Percentiles rank a stretch among this genome's conserved stretches.
Evolutionary conservation across 192 early-diverging fungal species (phyloP).

Genomic region (Cetraspora pellucida): DNA sequence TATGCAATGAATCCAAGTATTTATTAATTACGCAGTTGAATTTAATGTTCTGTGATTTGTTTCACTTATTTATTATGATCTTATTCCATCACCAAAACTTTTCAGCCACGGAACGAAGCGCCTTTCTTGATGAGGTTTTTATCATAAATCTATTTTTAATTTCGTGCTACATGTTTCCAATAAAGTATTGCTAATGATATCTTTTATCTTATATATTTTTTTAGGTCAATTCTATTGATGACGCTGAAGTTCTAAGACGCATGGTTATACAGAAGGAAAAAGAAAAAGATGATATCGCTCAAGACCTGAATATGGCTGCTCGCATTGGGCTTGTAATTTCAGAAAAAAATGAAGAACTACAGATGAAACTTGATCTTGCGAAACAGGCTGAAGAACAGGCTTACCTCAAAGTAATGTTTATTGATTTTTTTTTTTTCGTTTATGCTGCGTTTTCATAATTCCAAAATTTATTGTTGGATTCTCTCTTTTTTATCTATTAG

Average conservation of each 20-base stretch:
- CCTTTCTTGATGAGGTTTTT: slow-evolving; percentile 29
- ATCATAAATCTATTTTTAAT: neutral
- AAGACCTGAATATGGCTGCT: slow-evolving; percentile 60
- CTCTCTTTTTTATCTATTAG: slow-evolving; percentile 14
- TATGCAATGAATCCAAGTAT: slow-evolving; percentile 34
- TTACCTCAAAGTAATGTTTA: slow-evolving; percentile 36
- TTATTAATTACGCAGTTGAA: neutral
- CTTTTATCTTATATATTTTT: slow-evolving; percentile 10
- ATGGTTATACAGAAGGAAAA: slow-evolving; percentile 62
- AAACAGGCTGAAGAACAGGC: slow-evolving; percentile 41
- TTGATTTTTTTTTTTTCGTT: neutral
- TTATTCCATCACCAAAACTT: neutral
- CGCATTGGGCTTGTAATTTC: slow-evolving; percentile 62
- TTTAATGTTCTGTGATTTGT: neutral
- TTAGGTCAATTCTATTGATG: slow-evolving; percentile 51
- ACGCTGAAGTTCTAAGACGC: slow-evolving; percentile 47
- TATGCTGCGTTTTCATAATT: neutral
- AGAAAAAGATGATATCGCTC: slow-evolving; percentile 53
- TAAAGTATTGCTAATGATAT: too few relatives aligned
- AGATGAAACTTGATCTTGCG: slow-evolving; percentile 40
- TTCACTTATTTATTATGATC: neutral
- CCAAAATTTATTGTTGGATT: neutral
- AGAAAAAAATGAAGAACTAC: slow-evolving; percentile 54
- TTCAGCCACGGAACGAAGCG: neutral
- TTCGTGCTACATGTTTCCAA: neutral